Percentiles rank a stretch among this genome's conserved stretches.
Conservation (phyloP, 306 rosid species). For the Castanea mollissima region DNA sequence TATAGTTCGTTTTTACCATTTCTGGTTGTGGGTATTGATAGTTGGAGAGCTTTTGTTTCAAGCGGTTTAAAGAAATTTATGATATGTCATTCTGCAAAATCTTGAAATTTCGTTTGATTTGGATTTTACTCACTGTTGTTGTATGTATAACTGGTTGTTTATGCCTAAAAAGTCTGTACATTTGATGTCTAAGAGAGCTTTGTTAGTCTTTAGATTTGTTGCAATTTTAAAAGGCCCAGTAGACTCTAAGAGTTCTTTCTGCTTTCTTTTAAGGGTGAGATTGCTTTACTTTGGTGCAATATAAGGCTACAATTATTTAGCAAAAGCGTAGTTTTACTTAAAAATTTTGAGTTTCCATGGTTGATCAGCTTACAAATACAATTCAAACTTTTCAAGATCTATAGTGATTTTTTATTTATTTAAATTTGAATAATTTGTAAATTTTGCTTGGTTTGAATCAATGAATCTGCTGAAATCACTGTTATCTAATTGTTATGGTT, state of each 20-base stretch:
- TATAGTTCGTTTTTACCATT: not conserved
- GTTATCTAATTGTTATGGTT: not conserved
- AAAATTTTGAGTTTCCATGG: not conserved
- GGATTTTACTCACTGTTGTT: not conserved
- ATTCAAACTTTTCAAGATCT: not conserved
- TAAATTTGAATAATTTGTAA: not conserved
- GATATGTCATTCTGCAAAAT: not conserved
- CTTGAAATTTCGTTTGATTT: not conserved
- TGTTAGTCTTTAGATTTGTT: no score
- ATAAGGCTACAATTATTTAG: no score
- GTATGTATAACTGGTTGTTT: not conserved
- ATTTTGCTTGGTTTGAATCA: not conserved
- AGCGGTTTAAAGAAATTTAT: not conserved
- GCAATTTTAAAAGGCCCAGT: no score
- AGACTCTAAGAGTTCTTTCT: no score
- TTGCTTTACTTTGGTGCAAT: no score
- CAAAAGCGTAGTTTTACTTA: no score
- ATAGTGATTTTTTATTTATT: not conserved
- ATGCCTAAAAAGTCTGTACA: not conserved
- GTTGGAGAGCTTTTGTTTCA: not conserved
- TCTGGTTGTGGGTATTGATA: conserved; percentile 1
- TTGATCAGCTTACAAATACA: not conserved
- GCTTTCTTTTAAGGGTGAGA: no score
- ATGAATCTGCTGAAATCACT: not conserved
- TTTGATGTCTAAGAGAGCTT: no score